Conservation (phyloP, 1,284 basidiomycete species). For the Hypsizygus ulmarius region DNA sequence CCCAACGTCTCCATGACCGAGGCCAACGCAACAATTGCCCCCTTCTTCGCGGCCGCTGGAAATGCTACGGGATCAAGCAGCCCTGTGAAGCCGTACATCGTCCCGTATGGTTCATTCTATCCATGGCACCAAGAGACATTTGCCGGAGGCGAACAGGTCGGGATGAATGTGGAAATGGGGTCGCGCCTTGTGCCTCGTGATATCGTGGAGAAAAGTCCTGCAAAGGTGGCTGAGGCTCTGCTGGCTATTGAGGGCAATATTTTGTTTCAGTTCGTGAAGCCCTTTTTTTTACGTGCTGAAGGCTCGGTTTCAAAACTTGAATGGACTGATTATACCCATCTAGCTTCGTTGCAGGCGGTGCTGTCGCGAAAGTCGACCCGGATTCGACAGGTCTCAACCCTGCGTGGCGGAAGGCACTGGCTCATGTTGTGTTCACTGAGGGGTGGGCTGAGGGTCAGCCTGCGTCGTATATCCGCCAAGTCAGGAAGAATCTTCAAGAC, state of each 20-base stretch:
- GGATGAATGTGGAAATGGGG: conserved; percentile 26
- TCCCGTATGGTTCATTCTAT: conserved; percentile 27
- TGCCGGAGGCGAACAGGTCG: conserved; percentile 20
- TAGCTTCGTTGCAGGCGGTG: conserved; percentile 39
- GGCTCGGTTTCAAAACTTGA: not conserved
- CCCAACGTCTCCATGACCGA: conserved; percentile 33
- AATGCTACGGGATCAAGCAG: conserved; percentile 21
- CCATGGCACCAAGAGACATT: conserved; percentile 23
- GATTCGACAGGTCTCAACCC: conserved; percentile 41
- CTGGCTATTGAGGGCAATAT: conserved; percentile 18
- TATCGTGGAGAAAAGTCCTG: conserved; percentile 26
- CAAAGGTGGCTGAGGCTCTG: conserved; percentile 27
- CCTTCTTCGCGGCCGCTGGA: conserved; percentile 29
- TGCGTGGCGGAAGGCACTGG: conserved; percentile 39
- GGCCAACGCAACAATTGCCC: conserved; percentile 30
- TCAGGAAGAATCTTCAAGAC: conserved; percentile 17
- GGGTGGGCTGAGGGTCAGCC: conserved; percentile 34
- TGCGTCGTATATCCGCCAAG: conserved; percentile 22
- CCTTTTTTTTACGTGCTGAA: not conserved
- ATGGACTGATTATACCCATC: not conserved
- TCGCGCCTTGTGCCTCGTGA: conserved; percentile 38
- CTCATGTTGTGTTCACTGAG: conserved; percentile 22
- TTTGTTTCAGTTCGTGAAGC: conserved; percentile 16
- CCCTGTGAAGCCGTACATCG: conserved; percentile 16
- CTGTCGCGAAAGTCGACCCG: conserved; percentile 33